Conservation (phyloP, 2,329 filamentous ascomycete genomes). For the Colletotrichum sp. region DNA sequence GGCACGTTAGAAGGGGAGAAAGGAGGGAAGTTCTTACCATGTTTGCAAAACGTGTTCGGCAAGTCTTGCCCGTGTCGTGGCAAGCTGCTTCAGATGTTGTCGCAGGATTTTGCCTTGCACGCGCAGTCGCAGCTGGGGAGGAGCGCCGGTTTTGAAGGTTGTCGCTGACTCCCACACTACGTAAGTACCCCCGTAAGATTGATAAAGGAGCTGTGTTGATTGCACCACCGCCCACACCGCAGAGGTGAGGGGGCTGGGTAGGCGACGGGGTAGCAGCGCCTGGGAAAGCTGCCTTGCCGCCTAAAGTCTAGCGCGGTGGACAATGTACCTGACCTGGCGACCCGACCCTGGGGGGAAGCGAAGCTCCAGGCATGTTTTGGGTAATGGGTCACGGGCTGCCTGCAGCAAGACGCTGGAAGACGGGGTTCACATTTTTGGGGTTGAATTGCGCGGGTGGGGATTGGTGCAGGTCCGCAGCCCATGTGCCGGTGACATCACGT, state of each 20-base stretch:
- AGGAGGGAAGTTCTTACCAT: neutral
- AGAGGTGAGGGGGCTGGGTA: neutral
- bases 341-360: neutral
- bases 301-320: neutral
- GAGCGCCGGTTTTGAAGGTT: neutral
- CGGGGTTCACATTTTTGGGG: neutral
- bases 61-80: neutral
- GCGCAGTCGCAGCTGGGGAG: neutral
- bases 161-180: neutral
- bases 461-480: neutral
- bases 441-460: neutral
- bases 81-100: neutral
- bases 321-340: neutral
- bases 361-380: neutral
- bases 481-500: slow-evolving; percentile 1
- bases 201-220: neutral
- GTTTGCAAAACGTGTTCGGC: neutral
- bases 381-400: slow-evolving; percentile 10
- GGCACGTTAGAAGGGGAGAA: neutral
- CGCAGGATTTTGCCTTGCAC: neutral
- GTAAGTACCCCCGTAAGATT: neutral
- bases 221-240: neutral
- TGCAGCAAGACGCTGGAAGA: neutral
- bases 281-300: neutral
- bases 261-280: neutral